phyloP scores from a whole-genome alignment of 1,284 basidiomycete species.

The Trametes pubescens region DNA sequence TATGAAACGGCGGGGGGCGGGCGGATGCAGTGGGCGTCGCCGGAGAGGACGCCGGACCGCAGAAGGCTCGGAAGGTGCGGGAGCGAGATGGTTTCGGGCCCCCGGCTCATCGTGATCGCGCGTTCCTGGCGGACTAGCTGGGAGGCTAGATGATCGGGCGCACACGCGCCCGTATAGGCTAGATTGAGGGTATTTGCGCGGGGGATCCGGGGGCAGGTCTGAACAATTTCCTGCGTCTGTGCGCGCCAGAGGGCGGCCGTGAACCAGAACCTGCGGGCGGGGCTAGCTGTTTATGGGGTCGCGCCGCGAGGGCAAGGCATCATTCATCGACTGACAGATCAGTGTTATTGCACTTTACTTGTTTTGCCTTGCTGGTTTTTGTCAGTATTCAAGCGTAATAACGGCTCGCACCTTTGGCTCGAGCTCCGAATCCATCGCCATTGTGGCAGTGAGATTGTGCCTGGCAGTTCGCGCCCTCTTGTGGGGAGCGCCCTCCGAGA shows the following conservation, averaged over 20 bases:
- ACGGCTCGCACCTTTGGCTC: constrained; percentile 21
- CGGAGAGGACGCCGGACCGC: constrained; percentile 13
- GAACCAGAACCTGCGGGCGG: constrained; percentile 23
- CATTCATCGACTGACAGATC: constrained; percentile 40
- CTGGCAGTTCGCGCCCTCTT: constrained; percentile 33
- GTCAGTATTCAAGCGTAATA: constrained; percentile 24
- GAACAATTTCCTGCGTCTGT: constrained; percentile 23
- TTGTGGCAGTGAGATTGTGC: constrained; percentile 48
- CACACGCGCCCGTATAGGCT: constrained; percentile 34
- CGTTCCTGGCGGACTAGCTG: constrained; percentile 35
- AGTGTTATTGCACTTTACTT: constrained; percentile 36
- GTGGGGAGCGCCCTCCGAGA: constrained; percentile 38
- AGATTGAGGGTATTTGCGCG: constrained; percentile 38
- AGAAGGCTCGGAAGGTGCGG: constrained; percentile 21
- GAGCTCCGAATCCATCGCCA: constrained; percentile 34
- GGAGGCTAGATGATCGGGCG: constrained; percentile 32
- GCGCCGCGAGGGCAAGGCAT: constrained; percentile 35
- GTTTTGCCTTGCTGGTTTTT: constrained; percentile 31
- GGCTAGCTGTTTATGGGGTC: constrained; percentile 33
- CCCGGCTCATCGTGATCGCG: constrained; percentile 33
- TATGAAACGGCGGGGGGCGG: not conserved
- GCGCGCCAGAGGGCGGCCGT: constrained; percentile 15
- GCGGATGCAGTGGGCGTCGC: constrained; percentile 6
- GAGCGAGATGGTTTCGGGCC: constrained; percentile 28
- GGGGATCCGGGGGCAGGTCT: constrained; percentile 7